Percentiles rank a stretch among this genome's conserved stretches.
These are phyloP conservation scores for Sporobolomyces phaffii DNA, from an alignment of 768 basidiomycete species.

Conservation along the genomic window DNA sequence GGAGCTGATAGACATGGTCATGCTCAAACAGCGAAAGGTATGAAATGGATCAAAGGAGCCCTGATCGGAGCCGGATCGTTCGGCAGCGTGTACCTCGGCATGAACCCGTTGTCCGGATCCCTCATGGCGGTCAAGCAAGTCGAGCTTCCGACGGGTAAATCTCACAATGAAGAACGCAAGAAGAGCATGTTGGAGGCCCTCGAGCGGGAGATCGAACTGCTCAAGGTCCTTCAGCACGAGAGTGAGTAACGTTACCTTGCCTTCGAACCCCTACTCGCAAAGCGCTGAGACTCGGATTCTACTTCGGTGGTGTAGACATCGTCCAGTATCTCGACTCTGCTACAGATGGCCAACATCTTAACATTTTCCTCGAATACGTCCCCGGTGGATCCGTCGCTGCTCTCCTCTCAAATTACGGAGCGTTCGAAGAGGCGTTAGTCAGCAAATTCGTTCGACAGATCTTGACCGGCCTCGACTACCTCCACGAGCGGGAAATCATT, in stretches of 20 bases:
- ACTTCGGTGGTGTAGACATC: conserved; percentile 59
- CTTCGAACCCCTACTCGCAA: background rate
- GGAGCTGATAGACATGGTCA: background rate
- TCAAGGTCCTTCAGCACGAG: conserved; percentile 95
- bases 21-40: conserved; percentile 51
- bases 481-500: conserved; percentile 85
- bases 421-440: conserved; percentile 80
- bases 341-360: conserved; percentile 73
- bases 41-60: conserved; percentile 97
- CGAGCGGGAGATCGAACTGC: conserved; percentile 88
- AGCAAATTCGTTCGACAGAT: conserved; percentile 91
- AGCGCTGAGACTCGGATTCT: background rate
- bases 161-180: conserved; percentile 58
- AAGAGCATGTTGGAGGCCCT: conserved; percentile 70
- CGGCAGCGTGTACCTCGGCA: conserved; percentile 67
- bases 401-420: conserved; percentile 77
- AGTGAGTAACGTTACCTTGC: conserved; percentile 55
- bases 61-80: conserved; percentile 95
- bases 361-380: conserved; percentile 95
- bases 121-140: conserved; percentile 99
- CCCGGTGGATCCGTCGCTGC: conserved; percentile 92
- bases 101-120: conserved; percentile 92
- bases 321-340: conserved; percentile 98
- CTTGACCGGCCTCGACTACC: conserved; percentile 79
- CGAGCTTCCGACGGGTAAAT: conserved; percentile 67